phyloP scores from a whole-genome alignment of 2,329 filamentous ascomycete species.

The Geosmithia flava region DNA sequence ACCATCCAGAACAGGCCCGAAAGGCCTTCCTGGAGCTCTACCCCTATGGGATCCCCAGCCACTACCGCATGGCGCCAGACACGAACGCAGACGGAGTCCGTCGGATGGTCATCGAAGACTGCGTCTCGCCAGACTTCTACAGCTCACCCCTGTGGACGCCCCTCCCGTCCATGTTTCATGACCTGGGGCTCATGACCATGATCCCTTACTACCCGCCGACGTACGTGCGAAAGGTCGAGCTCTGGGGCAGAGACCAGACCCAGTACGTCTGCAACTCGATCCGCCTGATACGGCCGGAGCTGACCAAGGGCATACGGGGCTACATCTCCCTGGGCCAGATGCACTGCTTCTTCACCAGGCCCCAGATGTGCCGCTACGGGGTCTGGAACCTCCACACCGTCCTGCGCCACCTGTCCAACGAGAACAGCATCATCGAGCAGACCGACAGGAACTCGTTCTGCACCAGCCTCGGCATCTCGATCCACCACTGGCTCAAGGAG shows the following conservation, averaged over 20 bases:
- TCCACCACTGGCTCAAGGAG: constrained; percentile 19
- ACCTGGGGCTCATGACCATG: no score
- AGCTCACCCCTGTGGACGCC: constrained; percentile 15
- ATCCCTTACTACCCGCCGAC: constrained; percentile 20
- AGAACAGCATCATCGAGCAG: constrained; percentile 16
- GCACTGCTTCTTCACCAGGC: constrained; percentile 33
- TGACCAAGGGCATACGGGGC: constrained; percentile 19
- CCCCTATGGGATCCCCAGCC: constrained; percentile 19
- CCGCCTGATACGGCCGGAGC: constrained; percentile 20
- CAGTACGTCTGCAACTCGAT: constrained; percentile 24
- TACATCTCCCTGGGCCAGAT: constrained; percentile 25
- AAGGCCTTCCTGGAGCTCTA: constrained; percentile 17
- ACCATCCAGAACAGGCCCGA: background rate
- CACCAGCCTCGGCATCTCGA: constrained; percentile 20
- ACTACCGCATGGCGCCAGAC: constrained; percentile 19
- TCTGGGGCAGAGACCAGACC: constrained; percentile 27
- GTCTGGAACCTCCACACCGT: constrained; percentile 32
- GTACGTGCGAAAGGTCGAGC: constrained; percentile 20
- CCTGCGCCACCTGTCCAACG: constrained; percentile 23
- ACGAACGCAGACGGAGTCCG: constrained; percentile 10
- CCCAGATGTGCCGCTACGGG: constrained; percentile 33
- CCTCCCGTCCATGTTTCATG: background rate
- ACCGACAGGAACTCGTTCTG: background rate
- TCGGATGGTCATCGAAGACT: constrained; percentile 20
- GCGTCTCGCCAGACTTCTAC: constrained; percentile 24